Percentiles rank a stretch among this genome's conserved stretches.
Conservation (phyloP, 768 basidiomycete genomes). For the Daedaleopsis sinensis region DNA sequence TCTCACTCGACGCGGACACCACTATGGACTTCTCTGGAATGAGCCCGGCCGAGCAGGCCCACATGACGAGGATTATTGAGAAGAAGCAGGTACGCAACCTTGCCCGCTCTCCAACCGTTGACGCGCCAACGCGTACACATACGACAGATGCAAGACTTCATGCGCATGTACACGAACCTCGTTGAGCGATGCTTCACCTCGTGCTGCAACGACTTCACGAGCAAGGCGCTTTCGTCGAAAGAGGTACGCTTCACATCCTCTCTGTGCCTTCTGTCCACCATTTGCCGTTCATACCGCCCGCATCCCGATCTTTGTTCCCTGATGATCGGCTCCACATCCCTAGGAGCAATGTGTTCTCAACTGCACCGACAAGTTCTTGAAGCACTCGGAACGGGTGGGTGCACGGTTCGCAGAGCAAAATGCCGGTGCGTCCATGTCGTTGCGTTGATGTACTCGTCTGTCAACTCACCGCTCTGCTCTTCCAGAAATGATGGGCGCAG, state of each 20-base stretch:
- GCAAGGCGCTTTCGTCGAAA: conserved; percentile 90
- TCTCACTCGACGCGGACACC: conserved; percentile 1
- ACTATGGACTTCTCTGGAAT: conserved; percentile 91
- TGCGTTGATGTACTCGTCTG: neutral
- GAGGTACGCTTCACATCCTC: conserved; percentile 57
- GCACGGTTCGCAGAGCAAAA: conserved; percentile 91
- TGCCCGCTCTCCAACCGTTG: neutral
- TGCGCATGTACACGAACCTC: conserved; percentile 91
- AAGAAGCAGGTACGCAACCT: conserved; percentile 80
- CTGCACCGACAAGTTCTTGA: conserved; percentile 97
- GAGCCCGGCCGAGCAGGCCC: conserved; percentile 91
- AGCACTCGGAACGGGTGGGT: conserved; percentile 92
- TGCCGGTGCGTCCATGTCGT: conserved; percentile 64
- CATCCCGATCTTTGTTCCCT: conserved; percentile 3
- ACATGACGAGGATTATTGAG: conserved; percentile 93
- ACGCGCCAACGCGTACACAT: neutral
- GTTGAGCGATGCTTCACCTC: conserved; percentile 96
- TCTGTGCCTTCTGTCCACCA: neutral
- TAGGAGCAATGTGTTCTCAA: conserved; percentile 90
- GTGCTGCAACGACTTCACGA: conserved; percentile 96
- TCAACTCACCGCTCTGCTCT: neutral
- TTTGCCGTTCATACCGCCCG: neutral
- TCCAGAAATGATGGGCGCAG: conserved; percentile 21
- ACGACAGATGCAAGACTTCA: conserved; percentile 95
- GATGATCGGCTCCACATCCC: conserved; percentile 10